Evolutionary conservation across 768 basidiomycete genomes (phyloP).

Genomic region (Lactifluus subvellereus): DNA sequence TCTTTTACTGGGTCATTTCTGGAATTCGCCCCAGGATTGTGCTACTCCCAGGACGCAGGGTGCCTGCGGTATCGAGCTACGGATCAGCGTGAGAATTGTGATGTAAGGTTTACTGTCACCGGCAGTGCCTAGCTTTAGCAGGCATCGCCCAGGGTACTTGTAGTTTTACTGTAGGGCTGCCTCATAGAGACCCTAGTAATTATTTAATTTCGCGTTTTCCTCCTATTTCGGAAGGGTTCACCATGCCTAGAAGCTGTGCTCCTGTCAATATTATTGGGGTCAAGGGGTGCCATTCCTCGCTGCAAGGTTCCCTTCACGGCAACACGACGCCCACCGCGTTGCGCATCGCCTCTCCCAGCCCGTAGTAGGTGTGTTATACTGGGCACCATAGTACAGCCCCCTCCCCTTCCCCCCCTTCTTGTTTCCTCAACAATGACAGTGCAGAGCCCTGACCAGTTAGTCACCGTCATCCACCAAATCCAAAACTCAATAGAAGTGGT

Average conservation of each 20-base stretch:
- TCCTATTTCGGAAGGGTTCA: background rate
- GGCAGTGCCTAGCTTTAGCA: too few species aligned
- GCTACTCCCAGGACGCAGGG: background rate
- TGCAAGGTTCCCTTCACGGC: background rate
- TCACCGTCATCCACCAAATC: slow-evolving; percentile 8
- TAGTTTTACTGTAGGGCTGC: background rate
- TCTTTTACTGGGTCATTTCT: background rate
- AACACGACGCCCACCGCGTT: slow-evolving; percentile 9
- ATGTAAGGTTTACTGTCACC: background rate
- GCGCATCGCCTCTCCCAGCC: slow-evolving; percentile 1
- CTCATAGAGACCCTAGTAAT: too few species aligned
- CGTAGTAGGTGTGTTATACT: background rate
- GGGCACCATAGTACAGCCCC: background rate
- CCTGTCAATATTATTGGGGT: background rate
- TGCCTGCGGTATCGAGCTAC: background rate
- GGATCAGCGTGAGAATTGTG: background rate
- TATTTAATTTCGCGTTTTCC: background rate
- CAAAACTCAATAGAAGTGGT: slow-evolving; percentile 13
- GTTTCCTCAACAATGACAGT: slow-evolving; percentile 13
- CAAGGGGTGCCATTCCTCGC: background rate
- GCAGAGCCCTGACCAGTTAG: slow-evolving; percentile 14
- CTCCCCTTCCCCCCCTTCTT: background rate
- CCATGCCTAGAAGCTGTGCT: slow-evolving; percentile 10
- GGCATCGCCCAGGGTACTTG: too few species aligned
- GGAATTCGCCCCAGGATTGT: background rate